Conservation (phyloP, 441 rosid species). For the Omphalea diandra region DNA sequence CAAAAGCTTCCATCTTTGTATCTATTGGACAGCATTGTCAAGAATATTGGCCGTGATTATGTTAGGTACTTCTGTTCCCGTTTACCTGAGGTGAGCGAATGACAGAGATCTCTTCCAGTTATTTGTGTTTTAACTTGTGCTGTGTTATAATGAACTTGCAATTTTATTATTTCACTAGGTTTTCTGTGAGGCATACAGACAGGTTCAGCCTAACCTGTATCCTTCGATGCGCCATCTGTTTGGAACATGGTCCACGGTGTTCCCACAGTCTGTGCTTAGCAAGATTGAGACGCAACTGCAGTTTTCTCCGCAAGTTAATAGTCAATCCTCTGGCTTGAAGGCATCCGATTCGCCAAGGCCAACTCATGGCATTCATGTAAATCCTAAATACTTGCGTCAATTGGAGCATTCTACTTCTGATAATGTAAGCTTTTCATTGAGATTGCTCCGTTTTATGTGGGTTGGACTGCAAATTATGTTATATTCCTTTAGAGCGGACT, state of each 20-base stretch:
- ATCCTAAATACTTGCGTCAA: constrained; percentile 89
- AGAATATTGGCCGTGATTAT: constrained; percentile 82
- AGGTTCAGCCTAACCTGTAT: constrained; percentile 65
- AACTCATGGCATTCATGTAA: constrained; percentile 90
- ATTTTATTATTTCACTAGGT: constrained; percentile 47
- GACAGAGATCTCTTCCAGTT: background rate
- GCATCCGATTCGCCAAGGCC: constrained; percentile 77
- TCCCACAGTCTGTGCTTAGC: constrained; percentile 62
- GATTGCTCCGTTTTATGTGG: constrained; percentile 4
- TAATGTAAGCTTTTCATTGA: constrained; percentile 54
- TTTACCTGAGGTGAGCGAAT: constrained; percentile 81
- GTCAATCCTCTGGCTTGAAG: constrained; percentile 48
- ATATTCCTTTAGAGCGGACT: background rate
- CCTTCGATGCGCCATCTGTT: constrained; percentile 89
- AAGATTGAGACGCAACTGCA: constrained; percentile 76
- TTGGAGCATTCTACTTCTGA: constrained; percentile 66
- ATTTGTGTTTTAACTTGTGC: background rate
- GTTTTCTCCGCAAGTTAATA: constrained; percentile 46
- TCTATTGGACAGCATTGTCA: constrained; percentile 95
- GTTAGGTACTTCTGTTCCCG: constrained; percentile 71
- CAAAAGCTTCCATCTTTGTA: constrained; percentile 88
- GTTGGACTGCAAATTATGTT: constrained; percentile 3
- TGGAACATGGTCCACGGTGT: constrained; percentile 95
- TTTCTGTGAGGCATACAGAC: constrained; percentile 73
- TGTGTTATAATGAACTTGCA: constrained; percentile 7